Base-by-base conservation (phyloP, 352 stramenopile species). In the Globisporangium yorkense region DNA sequence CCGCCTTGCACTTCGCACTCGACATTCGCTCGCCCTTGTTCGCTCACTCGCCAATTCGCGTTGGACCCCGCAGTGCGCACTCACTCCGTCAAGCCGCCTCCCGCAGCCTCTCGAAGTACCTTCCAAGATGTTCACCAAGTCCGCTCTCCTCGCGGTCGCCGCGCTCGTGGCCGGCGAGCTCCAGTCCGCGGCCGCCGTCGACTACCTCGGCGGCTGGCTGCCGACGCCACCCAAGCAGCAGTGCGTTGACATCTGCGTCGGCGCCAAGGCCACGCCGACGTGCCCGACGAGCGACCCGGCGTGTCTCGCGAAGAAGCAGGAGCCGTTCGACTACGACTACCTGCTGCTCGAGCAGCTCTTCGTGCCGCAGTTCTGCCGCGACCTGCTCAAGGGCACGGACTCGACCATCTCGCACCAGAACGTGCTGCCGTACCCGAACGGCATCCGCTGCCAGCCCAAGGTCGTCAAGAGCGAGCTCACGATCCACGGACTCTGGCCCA, bases 401-500 rank as follows among this genome's bases (percentile, higher is more conserved):
- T 79, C 68, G 61, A 92, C 82, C 40, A 77, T 90, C 68, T 87
- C 80, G 57, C 82, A 92, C 66, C 80, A 87, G 68, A 89, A 89
- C 59, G 78, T 92, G n/a, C 66, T 77, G 54, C 59, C 69, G 44
- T 88, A 81, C 67, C 81, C 81, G 45, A 64, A 72, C 37, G 81
- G 81, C 33, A 74, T 84, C 54, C 43, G 51, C 9, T 91, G 81
- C 59, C 55, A 75, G 40, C 54, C 53, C 0, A 51, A 71, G n/a
- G 39, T 57, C 13, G 71, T 67, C 44, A 68, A 71, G 55, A 80
- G 61, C 51, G 71, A 84, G 62, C 57, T 91, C 13, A 88, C 77
- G 57, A 88, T 91, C 69, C 81, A 91, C 65, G 81, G 81, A 0
- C 57, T 91, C 40, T 91, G 81, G 81, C 78, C 81, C 16, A 88